A percentile compares a stretch with the other conserved stretches of the same genome.
These are phyloP conservation scores for Limonium bicolor DNA, from an alignment of 148 eudicot genomes.

Conservation along the genomic window DNA sequence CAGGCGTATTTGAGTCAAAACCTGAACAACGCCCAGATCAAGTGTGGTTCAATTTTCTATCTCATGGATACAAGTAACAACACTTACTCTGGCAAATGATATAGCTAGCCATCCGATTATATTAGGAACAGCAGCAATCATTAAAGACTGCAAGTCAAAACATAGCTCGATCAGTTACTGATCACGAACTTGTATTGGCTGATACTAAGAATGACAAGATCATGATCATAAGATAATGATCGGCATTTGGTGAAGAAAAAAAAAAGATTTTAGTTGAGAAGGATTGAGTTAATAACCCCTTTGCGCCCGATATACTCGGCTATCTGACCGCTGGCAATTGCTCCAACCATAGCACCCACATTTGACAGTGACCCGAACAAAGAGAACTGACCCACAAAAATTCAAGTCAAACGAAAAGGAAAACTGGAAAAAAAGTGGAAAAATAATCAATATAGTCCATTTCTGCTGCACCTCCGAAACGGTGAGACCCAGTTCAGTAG, in stretches of 20 bases:
- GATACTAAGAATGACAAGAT: not conserved
- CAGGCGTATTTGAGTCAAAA: no score
- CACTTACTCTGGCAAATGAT: conserved; percentile 79
- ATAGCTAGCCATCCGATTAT: conserved; percentile 94
- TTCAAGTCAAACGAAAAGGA: not conserved
- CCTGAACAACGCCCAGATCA: no score
- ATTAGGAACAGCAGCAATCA: conserved; percentile 95
- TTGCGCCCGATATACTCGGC: conserved; percentile 94
- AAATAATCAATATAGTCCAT: not conserved
- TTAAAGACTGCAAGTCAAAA: conserved; percentile 55
- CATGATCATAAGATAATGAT: no score
- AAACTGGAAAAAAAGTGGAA: not conserved
- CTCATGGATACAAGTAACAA: no score
- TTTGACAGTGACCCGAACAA: conserved; percentile 83
- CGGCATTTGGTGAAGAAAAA: no score
- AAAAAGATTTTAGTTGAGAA: no score
- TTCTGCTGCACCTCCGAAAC: conserved; percentile 58
- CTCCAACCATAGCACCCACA: conserved; percentile 99
- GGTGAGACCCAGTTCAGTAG: conserved; percentile 46
- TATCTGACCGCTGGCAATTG: conserved; percentile 94
- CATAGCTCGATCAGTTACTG: not conserved
- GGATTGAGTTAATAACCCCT: conserved; percentile 36
- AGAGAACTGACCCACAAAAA: conserved; percentile 44
- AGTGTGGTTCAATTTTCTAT: no score
- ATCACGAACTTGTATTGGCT: not conserved